Evolutionary conservation across 2,329 filamentous ascomycete species (phyloP), one percentile per base, ranked within the genome.

Genomic region (Aspergillus pseudoterreus): DNA sequence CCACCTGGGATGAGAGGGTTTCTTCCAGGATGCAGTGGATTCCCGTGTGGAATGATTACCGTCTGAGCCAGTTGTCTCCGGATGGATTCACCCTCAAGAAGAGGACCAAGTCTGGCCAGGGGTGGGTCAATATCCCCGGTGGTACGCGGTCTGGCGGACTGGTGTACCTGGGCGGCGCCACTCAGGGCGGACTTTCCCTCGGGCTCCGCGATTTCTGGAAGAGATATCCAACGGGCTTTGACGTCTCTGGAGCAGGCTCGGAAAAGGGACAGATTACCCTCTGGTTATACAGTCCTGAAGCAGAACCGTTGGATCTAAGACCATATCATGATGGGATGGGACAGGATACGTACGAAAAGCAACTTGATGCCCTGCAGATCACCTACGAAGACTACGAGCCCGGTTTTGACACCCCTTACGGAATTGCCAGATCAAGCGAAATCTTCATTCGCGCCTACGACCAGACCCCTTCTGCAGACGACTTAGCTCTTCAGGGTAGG

Each of bases 161-260:
- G 0, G 80, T 76, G 0, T 86, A 85, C 55, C 74, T 85, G 0
- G 83, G 83, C 2, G 78, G 78, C 9, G 78, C 82, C 4, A 78
- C 73, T 0, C 66, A 69, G 3, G 83, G 83, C n/a, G 83, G 83
- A 11, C 70, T 86, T 1, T 82, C 79, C 1, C 63, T 85, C 4
- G 81, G 80, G 0, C 71, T 83, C 43, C 76, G 78, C 2, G 77
- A 85, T 58, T 85, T 85, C 62, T 85, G 83, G 83, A 81, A 85
- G 69, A 75, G 79, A 14, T 84, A 82, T 55, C 83, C 83, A 0
- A 82, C 80, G 0, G 75, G 78, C 3, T 65, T 85, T 4, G 82
- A 85, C 43, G 74, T 85, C 10, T 66, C 73, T 0, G 75, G 80
- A 46, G 78, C 81, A 0, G 74, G 73, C 0, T 70, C 71, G 0